Conservation (phyloP, 305 asterid genomes). For the Fraxinus xanthoxyloides region DNA sequence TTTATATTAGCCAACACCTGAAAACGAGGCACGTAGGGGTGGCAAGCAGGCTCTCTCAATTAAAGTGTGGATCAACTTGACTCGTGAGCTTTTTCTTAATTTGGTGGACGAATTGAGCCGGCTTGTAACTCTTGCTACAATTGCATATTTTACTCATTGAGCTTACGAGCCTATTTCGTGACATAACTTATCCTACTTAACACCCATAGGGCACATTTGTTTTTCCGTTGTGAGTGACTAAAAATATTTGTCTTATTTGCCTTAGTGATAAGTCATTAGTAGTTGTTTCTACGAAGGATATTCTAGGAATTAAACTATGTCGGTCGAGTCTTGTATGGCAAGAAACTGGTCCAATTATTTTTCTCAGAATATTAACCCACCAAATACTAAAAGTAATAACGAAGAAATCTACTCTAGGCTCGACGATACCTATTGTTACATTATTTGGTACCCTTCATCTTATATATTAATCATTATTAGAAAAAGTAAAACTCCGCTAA, state of each 20-base stretch:
- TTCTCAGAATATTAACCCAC: no score
- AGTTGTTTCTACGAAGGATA: constrained; percentile 5
- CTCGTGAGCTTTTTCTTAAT: background rate
- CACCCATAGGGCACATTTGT: background rate
- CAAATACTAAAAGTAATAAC: background rate
- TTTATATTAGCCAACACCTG: background rate
- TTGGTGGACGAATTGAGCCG: background rate
- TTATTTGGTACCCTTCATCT: background rate
- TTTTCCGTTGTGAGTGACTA: background rate
- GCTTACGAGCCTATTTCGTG: background rate
- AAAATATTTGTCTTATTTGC: background rate
- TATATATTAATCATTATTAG: background rate
- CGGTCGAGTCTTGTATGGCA: constrained; percentile 11
- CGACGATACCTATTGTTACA: background rate
- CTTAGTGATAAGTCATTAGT: background rate
- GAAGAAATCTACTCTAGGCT: background rate
- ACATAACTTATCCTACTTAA: background rate
- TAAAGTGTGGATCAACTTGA: background rate
- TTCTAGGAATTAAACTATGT: constrained; percentile 13
- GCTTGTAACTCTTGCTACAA: background rate
- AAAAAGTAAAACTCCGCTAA: background rate
- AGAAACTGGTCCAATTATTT: background rate
- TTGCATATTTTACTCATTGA: background rate
- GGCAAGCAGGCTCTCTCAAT: background rate
- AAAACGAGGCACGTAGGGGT: background rate